phyloP scores from a whole-genome alignment of 495 filamentous ascomycete genomes.

The Hypoxylon cercidicola region DNA sequence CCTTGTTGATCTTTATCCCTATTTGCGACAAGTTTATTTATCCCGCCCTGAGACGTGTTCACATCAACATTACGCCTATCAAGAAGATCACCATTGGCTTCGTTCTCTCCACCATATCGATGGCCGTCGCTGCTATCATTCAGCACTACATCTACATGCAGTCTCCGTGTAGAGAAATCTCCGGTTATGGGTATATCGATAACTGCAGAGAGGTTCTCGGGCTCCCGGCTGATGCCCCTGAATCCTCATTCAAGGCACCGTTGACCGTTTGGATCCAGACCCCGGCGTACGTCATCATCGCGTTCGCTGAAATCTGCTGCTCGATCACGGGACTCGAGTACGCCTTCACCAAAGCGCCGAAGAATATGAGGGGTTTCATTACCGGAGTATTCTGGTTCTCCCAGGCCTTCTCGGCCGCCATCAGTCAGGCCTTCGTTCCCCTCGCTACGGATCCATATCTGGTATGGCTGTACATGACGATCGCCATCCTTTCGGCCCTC shows the following conservation, averaged over 20 bases:
- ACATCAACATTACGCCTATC: conserved; percentile 76
- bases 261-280: conserved; percentile 53
- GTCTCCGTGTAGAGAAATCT: conserved; percentile 63
- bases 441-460: conserved; percentile 74
- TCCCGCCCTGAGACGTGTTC: conserved; percentile 68
- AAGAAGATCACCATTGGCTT: conserved; percentile 79
- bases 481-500: conserved; percentile 69
- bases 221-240: conserved; percentile 23
- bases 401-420: conserved; percentile 73
- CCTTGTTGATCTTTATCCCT: conserved; percentile 82
- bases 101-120: conserved; percentile 65
- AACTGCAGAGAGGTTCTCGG: conserved; percentile 49
- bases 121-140: conserved; percentile 72
- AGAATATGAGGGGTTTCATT: conserved; percentile 79
- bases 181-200: conserved; percentile 48
- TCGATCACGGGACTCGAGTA: conserved; percentile 67
- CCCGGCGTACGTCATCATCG: conserved; percentile 33
- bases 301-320: conserved; percentile 51
- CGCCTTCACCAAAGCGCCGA: conserved; percentile 82
- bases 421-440: conserved; percentile 74
- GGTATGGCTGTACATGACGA: conserved; percentile 69
- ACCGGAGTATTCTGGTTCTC: conserved; percentile 74
- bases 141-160: conserved; percentile 77
- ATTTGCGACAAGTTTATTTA: conserved; percentile 76
- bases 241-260: conserved; percentile 49